Base-by-base conservation (phyloP, 176 grass and related monocot species). In the sorghum (Sorghum bicolor) region DNA sequence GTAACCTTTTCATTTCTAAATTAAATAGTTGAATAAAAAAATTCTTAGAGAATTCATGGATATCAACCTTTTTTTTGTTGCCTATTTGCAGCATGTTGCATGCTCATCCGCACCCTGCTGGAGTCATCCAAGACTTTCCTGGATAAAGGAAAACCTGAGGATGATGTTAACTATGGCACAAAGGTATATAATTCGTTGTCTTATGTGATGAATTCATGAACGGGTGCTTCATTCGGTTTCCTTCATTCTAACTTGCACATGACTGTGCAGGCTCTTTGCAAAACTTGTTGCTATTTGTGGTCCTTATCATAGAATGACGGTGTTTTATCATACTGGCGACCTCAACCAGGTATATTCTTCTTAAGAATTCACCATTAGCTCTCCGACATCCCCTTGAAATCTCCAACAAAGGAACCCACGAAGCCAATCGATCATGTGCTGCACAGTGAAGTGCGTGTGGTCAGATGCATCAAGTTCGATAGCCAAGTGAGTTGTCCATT, bases 71-170 rank as follows among this genome's bases (percentile, higher is more conserved):
- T 63, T 26, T 73, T 45, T 82, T 81, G 57, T 65, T n/a, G n/a
- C n/a, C n/a, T 65, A 81, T 78, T 64, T 85, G 79, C 84, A 98
- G 96, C 93, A 98, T 91, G 93, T 95, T 67, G 86, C 96, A 28
- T 98, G 96, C 87, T 95, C 96, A 40, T 98, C 96, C 87, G 93
- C 66, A 96, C 91, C 62, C 84, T 98, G 17, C 86, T 98, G 85
- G 96, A 98, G 87, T 98, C 96, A 92, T 98, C 96, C 29, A 98
- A 98, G 76, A 98, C 93, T 57, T 98, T 92, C 68, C 89, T 98
- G 75, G 96, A 98, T 75, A 98, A 98, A 88, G 96, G 96, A n/a
- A 98, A 98, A 80, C 88, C 95, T 81, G 96, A 98, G 83, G 96
- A 95, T 92, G 96, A 93, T 92, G 96, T 98, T 76, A 98, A 79